Conservation (phyloP, 345 rosid species). For the Citrus maxima region DNA sequence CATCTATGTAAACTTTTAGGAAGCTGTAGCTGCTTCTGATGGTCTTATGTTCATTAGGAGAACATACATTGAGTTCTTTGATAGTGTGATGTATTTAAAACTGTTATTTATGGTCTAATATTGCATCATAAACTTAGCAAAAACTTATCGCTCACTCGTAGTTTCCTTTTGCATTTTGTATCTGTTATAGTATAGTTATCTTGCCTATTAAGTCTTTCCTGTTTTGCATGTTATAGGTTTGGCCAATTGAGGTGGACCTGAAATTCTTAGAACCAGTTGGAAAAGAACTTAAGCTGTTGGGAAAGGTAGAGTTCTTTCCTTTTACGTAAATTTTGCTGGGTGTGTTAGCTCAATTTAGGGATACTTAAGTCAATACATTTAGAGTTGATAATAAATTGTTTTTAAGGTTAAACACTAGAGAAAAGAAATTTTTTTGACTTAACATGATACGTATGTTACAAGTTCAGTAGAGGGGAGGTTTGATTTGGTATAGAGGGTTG, state of each 20-base stretch:
- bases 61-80: not conserved
- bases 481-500: no score
- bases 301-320: slow-evolving; percentile 51
- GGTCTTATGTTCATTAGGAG: not conserved
- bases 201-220: not conserved
- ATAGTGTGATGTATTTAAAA: not conserved
- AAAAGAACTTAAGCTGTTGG: slow-evolving; percentile 69
- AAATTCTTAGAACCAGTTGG: slow-evolving; percentile 81
- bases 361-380: not conserved
- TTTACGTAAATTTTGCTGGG: not conserved
- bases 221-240: slow-evolving; percentile 48
- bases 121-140: not conserved
- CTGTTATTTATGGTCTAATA: not conserved
- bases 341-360: not conserved
- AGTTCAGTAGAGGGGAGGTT: no score
- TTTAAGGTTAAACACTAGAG: not conserved
- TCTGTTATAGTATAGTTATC: not conserved
- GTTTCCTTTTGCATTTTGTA: not conserved
- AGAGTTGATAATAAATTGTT: no score
- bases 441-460: not conserved
- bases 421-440: no score
- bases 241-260: slow-evolving; percentile 82
- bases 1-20: not conserved
- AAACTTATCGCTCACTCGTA: not conserved
- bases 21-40: not conserved